Evolutionary conservation across 169 alveolate species (phyloP), one percentile per base, ranked within the genome.

Genomic region (Plasmodium chabaudi): DNA sequence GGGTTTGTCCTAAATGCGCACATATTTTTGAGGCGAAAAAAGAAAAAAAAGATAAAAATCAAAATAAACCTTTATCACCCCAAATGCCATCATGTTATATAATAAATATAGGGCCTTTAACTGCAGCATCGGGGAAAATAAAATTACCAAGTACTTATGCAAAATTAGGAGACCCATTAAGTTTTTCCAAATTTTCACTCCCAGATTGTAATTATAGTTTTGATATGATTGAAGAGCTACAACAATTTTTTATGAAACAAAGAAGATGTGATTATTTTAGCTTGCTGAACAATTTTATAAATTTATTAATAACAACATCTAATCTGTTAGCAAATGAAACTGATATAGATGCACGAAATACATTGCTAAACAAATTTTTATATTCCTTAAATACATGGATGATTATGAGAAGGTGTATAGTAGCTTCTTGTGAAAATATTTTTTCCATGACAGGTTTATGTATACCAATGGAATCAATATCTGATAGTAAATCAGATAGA

Each of bases 191-290:
- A 23, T 92, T 92, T 39, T 94, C 95, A 53, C 75, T 77, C 4
- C 93, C 92, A n/a, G 94, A 94, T 65, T 46, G 72, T 34, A 67
- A 68, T 56, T 91, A 74, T 79, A 72, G 87, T 47, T 90, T 65
- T 42, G 93, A 93, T 59, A 92, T 92, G 87, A 63, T 92, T n/a
- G 94, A 82, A 82, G 97, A 95, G 39, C 73, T 95, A 68, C 97
- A 95, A 71, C 95, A 88, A 34, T 94, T 94, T 70, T 92, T 95
- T 88, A 88, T 95, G 95, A 95, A 95, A 74, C 98, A 96, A 88
- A 73, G 97, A 69, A 74, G 98, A 49, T 95, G 96, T 56, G 96
- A 96, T 77, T 95, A 96, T 67, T 96, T 95, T 92, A 96, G 96
- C 88, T 79, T 94, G 57, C 86, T 96, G 10, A 94, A 94, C 91